Evolutionary conservation across 164 flowering plant species (phyloP), one percentile per base, ranked within the genome.

Genomic region (Annona cherimola): DNA sequence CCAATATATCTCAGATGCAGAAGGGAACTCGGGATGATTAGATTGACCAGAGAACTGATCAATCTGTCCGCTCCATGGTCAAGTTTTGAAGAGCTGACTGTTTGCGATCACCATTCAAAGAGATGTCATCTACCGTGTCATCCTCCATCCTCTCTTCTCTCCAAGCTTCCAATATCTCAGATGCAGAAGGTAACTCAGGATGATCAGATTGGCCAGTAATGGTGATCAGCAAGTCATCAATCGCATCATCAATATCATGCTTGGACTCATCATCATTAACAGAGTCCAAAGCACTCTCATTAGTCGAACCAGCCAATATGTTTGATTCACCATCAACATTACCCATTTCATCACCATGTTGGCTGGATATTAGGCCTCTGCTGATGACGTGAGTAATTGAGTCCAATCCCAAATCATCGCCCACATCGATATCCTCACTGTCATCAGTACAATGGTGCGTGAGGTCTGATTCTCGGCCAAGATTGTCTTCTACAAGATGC

Each of bases 161-260:
- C 98, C 98, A 90, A 12, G 78, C 68, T 66, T 85, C 77, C 43
- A 92, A 80, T 67, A 90, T 89, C 70, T 87, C 90, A 72, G 76
- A 5, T 26, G 92, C 95, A 1, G 95, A 82, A 5, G 93, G 94
- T 68, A 74, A 44, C n/a, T 77, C 65, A 1, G 82, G 70, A 43
- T 46, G 75, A 12, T 44, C 20, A 45, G 73, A 20, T 11, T 76
- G 81, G 61, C 71, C 83, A 60, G n/a, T 68, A 4, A 71, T 79
- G 12, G 61, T 45, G 11, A 16, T 35, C 2, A 65, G 71, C 65
- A 62, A 16, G 42, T 78, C 83, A 62, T 71, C 66, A 44, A 57
- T 75, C 6, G 42, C 45, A 45, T 70, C 76, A 62, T 74, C 74
- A 45, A 4, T 50, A 16, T 66, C 74, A 60, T 75, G 70, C 26